Evolutionary conservation across 306 rosid species (phyloP), one percentile per base, ranked within the genome.

Genomic region (Dryas drummondii): DNA sequence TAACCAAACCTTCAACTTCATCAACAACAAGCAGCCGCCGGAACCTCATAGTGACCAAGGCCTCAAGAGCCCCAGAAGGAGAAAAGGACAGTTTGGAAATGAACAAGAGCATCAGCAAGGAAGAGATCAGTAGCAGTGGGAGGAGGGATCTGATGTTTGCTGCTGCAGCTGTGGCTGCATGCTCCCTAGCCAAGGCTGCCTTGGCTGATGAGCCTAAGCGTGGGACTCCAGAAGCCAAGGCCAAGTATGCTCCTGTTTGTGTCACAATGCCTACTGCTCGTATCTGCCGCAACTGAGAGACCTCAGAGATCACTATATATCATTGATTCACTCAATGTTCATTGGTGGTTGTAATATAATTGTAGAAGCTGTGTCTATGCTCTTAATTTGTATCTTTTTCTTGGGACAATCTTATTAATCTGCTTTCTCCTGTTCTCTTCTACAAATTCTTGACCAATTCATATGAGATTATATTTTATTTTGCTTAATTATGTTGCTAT

Each of bases 211-310:
- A 89, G 87, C 93, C 89, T 2, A 70, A 78, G 75, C 6, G 9
- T 3, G 93, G 93, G 11, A 75, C 85, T 17, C 45, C 83, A 1
- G 85, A 80, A 37, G 91, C 93, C 40, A 87, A 85, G 87, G 68
- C 83, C 80, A 87, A 87, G 87, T 87, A 89, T 70, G 85, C 73
- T 56, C 77, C 77, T 8, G 5, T 89, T 14, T 89, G 93, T 70
- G 91, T 81, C 68, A 83, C 91, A 13, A 85, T 83, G 88, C 93
- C 91, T 12, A 87, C 93, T 62, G 93, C 93, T 48, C 84, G 89
- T 62, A 75, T 87, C 69, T 86, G 93, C 79, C 91, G 62, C 85
- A 82, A 86, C 58, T 86, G 88, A 82, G 75, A 26, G 37, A 32
- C 37, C 37, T 32, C 37, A 15, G 46, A 6, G n/a, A 44, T 27